phyloP scores from a whole-genome alignment of 2,329 filamentous ascomycete species.

The Aspergillus oerlinghausenensis region DNA sequence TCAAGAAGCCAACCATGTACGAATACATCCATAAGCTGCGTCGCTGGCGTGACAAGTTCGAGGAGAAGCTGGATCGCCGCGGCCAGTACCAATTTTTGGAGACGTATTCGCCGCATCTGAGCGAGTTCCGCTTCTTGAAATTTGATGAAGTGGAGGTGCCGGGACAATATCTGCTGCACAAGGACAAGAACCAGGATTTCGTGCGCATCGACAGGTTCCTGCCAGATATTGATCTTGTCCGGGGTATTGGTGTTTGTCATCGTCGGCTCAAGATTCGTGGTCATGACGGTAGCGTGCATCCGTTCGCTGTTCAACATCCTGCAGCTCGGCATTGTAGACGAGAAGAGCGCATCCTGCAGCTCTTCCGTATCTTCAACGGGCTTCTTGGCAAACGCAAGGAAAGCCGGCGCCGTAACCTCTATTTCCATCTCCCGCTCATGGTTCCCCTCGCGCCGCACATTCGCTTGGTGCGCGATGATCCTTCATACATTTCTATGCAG shows the following conservation, averaged over 20 bases:
- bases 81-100: slow-evolving; percentile 71
- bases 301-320: slow-evolving; percentile 94
- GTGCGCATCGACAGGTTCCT: slow-evolving; percentile 95
- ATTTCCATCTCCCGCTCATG: slow-evolving; percentile 95
- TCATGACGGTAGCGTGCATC: slow-evolving; percentile 94
- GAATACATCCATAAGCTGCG: slow-evolving; percentile 98
- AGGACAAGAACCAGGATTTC: slow-evolving; percentile 99
- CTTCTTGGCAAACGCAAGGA: slow-evolving; percentile 90
- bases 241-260: slow-evolving; percentile 86
- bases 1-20: slow-evolving; percentile 92
- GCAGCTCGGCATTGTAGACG: slow-evolving; percentile 86
- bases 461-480: slow-evolving; percentile 90
- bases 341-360: slow-evolving; percentile 89
- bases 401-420: slow-evolving; percentile 83
- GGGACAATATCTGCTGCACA: slow-evolving; percentile 93
- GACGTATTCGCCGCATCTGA: slow-evolving; percentile 81
- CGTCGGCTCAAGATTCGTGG: slow-evolving; percentile 91
- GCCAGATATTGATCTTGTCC: slow-evolving; percentile 87
- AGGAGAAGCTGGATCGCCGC: slow-evolving; percentile 90
- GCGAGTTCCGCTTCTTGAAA: slow-evolving; percentile 95
- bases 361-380: slow-evolving; percentile 97
- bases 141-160: slow-evolving; percentile 98
- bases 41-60: slow-evolving; percentile 94
- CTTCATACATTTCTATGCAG: slow-evolving; percentile 89
- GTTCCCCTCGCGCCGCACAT: slow-evolving; percentile 92